A percentile compares a stretch with the other conserved stretches of the same genome.
phyloP scores from a whole-genome alignment of 768 basidiomycete genomes.

The Pleurotus platypus region DNA sequence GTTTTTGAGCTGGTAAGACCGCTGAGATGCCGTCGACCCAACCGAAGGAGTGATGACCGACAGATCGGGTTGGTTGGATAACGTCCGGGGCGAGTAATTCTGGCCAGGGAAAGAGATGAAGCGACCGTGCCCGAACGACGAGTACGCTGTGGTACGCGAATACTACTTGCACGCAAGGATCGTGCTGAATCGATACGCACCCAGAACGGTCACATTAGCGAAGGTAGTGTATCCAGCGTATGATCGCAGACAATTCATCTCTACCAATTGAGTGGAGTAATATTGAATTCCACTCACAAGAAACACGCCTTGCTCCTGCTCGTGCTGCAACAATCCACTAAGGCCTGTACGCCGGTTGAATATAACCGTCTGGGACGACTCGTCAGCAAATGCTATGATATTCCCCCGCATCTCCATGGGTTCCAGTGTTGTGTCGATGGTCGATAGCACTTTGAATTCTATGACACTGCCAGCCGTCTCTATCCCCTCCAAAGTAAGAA shows the following conservation, averaged over 20 bases:
- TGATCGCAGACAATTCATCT: no score
- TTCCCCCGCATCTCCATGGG: conserved; percentile 50
- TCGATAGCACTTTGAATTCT: conserved; percentile 26
- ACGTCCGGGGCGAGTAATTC: conserved; percentile 20
- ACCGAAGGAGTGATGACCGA: conserved; percentile 52
- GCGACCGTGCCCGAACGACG: conserved; percentile 55
- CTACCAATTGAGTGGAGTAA: no score
- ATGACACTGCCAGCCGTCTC: conserved; percentile 8
- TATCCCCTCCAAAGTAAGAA: conserved; percentile 24
- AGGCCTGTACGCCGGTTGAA: conserved; percentile 50
- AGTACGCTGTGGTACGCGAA: conserved; percentile 45
- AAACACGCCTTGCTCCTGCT: conserved; percentile 21
- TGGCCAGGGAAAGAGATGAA: conserved; percentile 53
- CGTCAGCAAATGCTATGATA: conserved; percentile 52
- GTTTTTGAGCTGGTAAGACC: conserved; percentile 12
- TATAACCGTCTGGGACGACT: conserved; percentile 45
- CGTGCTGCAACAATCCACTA: conserved; percentile 43
- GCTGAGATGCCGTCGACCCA: conserved; percentile 64
- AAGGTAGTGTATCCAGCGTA: not conserved
- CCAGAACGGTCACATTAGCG: not conserved
- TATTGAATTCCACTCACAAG: conserved; percentile 22
- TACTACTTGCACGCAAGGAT: conserved; percentile 50
- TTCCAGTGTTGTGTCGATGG: conserved; percentile 36
- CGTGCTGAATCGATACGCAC: conserved; percentile 27
- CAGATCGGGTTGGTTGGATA: conserved; percentile 20